A percentile compares a stretch with the other conserved stretches of the same genome.
Conservation (phyloP, 2,329 filamentous ascomycete species). For the Raffaelea ambrosiae region DNA sequence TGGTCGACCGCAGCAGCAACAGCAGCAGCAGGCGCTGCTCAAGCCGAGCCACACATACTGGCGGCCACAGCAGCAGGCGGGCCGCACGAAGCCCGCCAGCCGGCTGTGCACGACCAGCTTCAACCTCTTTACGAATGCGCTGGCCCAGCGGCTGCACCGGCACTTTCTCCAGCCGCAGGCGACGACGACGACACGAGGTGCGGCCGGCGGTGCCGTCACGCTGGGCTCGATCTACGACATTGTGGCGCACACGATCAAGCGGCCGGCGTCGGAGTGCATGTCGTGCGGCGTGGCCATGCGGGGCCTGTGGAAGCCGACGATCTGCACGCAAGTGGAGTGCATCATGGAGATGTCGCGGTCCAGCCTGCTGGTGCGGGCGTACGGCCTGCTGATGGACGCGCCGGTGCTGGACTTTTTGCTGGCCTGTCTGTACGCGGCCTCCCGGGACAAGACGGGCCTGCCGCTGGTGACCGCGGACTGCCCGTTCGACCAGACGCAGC, state of each 20-base stretch:
- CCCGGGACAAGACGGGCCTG: slow-evolving; percentile 6
- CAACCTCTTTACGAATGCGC: slow-evolving; percentile 13
- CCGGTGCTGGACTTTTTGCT: slow-evolving; percentile 16
- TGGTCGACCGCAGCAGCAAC: too few relatives aligned
- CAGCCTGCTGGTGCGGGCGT: slow-evolving; percentile 11
- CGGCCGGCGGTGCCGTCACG: not conserved
- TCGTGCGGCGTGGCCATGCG: slow-evolving; percentile 8
- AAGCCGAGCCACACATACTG: slow-evolving; percentile 6
- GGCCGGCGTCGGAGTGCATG: slow-evolving; percentile 12
- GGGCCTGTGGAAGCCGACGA: slow-evolving; percentile 12
- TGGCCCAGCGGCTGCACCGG: slow-evolving; percentile 11
- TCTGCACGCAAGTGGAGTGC: slow-evolving; percentile 11
- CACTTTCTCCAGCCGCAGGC: slow-evolving; percentile 4
- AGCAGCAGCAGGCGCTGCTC: slow-evolving; percentile 4
- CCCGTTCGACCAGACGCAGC: slow-evolving; percentile 7
- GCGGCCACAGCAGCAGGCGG: not conserved
- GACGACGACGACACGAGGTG: too few relatives aligned
- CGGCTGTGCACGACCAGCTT: slow-evolving; percentile 12
- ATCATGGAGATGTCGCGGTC: slow-evolving; percentile 6
- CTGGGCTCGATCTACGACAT: slow-evolving; percentile 8
- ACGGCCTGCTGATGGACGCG: slow-evolving; percentile 14
- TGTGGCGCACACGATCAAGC: slow-evolving; percentile 8
- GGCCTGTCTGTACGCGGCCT: slow-evolving; percentile 12
- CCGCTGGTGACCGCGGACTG: slow-evolving; percentile 11
- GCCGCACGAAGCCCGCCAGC: not conserved